Evolutionary conservation across 139 green algal genomes (phyloP), one percentile per base, ranked within the genome.

Genomic region (Coccomyxa sp.): DNA sequence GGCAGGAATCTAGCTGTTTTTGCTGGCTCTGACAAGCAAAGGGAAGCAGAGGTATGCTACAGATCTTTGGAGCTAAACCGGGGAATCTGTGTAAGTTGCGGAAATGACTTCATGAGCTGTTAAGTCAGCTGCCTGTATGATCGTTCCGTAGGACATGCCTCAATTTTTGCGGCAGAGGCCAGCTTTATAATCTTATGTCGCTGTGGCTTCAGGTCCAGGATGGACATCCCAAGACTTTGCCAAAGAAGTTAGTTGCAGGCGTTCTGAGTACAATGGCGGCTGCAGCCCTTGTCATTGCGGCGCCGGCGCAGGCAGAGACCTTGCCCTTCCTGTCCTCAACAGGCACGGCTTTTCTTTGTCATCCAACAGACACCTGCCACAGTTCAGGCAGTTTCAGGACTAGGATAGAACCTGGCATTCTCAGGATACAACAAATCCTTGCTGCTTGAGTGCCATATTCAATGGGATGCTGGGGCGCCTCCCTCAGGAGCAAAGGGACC

Each of bases 401-500:
- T 27, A 45, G 25, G 9, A 79, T 9, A 79, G 23, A 79, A 45
- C 7, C 3, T 27, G 1, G 10, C 10, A 71, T 11, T 11, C 38
- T 11, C 38, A 51, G 38, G 38, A 7, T 51, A 51, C 38, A 51
- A 11, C 38, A 3, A 51, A 51, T 51, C 38, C 38, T 51, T 51
- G 38, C 38, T 51, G 38, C 38, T 51, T 51, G 38, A 51, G 38
- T 51, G 38, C 38, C 38, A 51, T 51, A 7, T 51, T 51, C 38
- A 71, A 71, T 71, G 63, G 10, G 63, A 71, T 71, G 63, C 63
- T 71, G 63, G 18, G 18, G 63, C 63, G 18, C 13, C 57, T 58
- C 18, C 27, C 31, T 86, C 86, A 85, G 91, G 91, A 51, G 92
- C 87, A 9, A 86, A 84, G 38, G 94, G 94, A 9, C 80, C 89